phyloP scores from a whole-genome alignment of 2,329 filamentous ascomycete species.

The Leptodontidium sp. region DNA sequence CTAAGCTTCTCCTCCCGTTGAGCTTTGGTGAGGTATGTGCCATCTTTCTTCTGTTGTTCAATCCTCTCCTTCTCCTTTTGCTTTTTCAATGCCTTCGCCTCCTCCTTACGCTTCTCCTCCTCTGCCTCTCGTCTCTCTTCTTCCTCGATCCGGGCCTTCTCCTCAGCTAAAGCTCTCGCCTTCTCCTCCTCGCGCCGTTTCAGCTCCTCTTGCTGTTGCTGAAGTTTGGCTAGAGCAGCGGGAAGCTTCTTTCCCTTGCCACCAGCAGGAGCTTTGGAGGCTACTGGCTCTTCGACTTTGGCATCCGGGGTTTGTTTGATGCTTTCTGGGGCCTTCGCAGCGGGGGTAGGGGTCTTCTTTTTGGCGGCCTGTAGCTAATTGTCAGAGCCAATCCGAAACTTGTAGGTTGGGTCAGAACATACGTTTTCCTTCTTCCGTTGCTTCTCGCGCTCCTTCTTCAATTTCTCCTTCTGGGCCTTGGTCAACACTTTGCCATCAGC shows the following conservation, averaged over 20 bases:
- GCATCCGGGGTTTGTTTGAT: slow-evolving; percentile 59
- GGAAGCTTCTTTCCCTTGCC: slow-evolving; percentile 93
- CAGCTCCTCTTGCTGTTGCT: slow-evolving; percentile 86
- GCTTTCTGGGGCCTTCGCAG: slow-evolving; percentile 64
- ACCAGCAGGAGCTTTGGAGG: slow-evolving; percentile 54
- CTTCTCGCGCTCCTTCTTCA: slow-evolving; percentile 99
- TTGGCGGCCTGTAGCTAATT: slow-evolving; percentile 70
- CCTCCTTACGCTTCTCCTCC: slow-evolving; percentile 73
- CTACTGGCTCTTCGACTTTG: slow-evolving; percentile 55
- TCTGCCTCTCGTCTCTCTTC: slow-evolving; percentile 71
- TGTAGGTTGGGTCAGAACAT: slow-evolving; percentile 40
- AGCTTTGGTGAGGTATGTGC: slow-evolving; percentile 86
- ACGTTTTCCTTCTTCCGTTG: slow-evolving; percentile 98
- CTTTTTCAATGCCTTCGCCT: slow-evolving; percentile 80
- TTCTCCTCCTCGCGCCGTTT: slow-evolving; percentile 70
- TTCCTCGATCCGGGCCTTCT: slow-evolving; percentile 70
- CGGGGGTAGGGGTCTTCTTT: slow-evolving; percentile 72
- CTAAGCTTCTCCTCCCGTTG: slow-evolving; percentile 83
- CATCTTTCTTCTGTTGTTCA: slow-evolving; percentile 87
- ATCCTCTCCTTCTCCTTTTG: slow-evolving; percentile 87
- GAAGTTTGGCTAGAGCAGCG: slow-evolving; percentile 73
- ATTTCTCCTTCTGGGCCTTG: slow-evolving; percentile 98
- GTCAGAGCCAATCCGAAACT: background rate
- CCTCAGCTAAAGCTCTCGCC: slow-evolving; percentile 65
- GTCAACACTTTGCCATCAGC: slow-evolving; percentile 79